Evolutionary conservation across 1,284 basidiomycete genomes (phyloP).

Genomic region (Caloboletus firmus): DNA sequence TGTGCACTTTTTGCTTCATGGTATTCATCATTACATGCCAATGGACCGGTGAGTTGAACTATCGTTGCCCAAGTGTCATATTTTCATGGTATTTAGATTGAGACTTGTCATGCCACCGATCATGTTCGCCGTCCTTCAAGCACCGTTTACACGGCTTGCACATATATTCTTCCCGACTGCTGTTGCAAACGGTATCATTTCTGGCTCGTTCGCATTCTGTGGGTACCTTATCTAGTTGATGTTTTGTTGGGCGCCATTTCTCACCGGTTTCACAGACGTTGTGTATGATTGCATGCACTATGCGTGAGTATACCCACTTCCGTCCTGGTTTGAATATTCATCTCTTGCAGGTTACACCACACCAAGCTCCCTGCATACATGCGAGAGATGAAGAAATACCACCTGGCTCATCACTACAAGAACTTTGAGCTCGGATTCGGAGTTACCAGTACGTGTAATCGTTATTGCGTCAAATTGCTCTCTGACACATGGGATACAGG

Average conservation of each 20-base stretch:
- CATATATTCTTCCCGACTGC: constrained; percentile 82
- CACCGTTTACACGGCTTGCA: constrained; percentile 88
- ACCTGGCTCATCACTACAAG: constrained; percentile 98
- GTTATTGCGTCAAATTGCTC: background rate
- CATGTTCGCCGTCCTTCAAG: constrained; percentile 77
- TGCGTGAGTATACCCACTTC: constrained; percentile 52
- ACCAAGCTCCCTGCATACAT: constrained; percentile 88
- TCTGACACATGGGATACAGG: constrained; percentile 40
- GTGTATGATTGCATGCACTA: constrained; percentile 93
- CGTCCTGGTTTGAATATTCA: constrained; percentile 2
- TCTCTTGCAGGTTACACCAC: constrained; percentile 69
- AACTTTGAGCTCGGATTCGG: constrained; percentile 99
- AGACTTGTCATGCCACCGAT: constrained; percentile 97
- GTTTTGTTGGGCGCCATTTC: background rate
- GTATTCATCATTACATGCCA: constrained; percentile 96
- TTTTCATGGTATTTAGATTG: constrained; percentile 47
- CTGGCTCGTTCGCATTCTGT: constrained; percentile 92
- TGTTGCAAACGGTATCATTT: constrained; percentile 91
- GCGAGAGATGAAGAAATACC: constrained; percentile 94
- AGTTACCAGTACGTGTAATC: constrained; percentile 70
- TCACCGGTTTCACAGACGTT: constrained; percentile 53
- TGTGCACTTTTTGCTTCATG: constrained; percentile 93
- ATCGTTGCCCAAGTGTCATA: background rate
- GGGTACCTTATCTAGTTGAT: constrained; percentile 33
- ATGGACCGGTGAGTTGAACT: constrained; percentile 74